A percentile compares a stretch with the other conserved stretches of the same genome.
Conservation (phyloP, 139 green algal species). For the Tetraselmis chui region DNA sequence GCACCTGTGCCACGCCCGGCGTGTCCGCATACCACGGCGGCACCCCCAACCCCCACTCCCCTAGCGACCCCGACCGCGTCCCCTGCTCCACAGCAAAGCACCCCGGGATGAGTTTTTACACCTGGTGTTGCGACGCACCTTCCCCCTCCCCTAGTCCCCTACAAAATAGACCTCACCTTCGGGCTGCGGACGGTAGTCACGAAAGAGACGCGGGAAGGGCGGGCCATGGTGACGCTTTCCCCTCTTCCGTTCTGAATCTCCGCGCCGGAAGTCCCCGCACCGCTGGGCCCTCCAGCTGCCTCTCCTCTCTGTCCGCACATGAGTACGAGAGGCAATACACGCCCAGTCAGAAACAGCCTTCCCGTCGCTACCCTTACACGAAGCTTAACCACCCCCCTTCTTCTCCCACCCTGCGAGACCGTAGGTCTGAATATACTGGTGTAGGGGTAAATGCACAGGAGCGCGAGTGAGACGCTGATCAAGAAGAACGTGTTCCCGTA, state of each 20-base stretch:
- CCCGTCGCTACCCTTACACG: too few species aligned
- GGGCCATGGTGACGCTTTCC: background rate
- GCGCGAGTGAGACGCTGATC: too few species aligned
- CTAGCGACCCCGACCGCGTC: background rate
- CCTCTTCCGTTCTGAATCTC: background rate
- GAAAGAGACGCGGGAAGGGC: background rate
- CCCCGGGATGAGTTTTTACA: too few species aligned
- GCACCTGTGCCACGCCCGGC: background rate
- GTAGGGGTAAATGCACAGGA: too few species aligned
- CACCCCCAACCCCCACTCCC: background rate
- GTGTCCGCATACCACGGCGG: background rate
- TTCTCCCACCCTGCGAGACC: too few species aligned
- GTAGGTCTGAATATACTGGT: too few species aligned
- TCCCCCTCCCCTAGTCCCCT: too few species aligned
- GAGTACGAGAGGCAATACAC: too few species aligned
- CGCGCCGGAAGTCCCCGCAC: background rate
- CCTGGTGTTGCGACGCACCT: too few species aligned
- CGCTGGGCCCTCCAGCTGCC: background rate
- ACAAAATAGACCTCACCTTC: background rate
- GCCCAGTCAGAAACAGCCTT: too few species aligned
- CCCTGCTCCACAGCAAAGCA: background rate
- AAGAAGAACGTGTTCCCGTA: too few species aligned
- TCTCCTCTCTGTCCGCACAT: background rate
- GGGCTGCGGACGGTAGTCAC: background rate
- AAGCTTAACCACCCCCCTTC: too few species aligned